These are phyloP conservation scores for Trichoderma sp. DNA, from an alignment of 2,329 filamentous ascomycete species.

Conservation along the genomic window DNA sequence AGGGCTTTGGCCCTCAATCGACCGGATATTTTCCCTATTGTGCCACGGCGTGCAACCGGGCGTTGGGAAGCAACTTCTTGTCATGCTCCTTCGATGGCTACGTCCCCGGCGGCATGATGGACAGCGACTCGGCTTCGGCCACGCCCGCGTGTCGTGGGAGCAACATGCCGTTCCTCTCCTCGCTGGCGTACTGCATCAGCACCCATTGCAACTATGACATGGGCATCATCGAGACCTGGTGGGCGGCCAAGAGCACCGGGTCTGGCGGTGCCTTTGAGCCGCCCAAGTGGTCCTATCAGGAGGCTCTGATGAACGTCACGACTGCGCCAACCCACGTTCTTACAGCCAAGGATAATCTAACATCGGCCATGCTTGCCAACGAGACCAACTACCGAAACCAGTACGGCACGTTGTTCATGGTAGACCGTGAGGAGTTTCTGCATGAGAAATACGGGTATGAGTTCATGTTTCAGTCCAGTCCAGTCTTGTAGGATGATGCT, in stretches of 20 bases:
- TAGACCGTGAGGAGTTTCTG: background rate
- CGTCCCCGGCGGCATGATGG: background rate
- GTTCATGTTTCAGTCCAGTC: background rate
- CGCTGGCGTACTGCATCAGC: background rate
- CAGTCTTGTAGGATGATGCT: background rate
- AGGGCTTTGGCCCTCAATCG: background rate
- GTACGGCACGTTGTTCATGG: background rate
- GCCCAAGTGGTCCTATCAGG: background rate
- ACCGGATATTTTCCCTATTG: background rate
- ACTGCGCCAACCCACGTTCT: background rate
- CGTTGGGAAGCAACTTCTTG: background rate
- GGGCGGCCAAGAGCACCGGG: background rate
- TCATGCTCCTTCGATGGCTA: background rate
- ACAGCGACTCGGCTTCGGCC: background rate
- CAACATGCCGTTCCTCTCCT: background rate
- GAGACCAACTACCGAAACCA: background rate
- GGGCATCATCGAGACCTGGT: background rate
- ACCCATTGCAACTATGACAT: background rate
- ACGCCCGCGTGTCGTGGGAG: background rate
- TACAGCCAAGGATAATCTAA: background rate
- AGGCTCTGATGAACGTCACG: background rate
- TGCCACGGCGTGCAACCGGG: background rate
- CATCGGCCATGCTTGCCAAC: background rate
- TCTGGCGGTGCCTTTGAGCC: background rate
- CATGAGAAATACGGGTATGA: background rate